Evolutionary conservation across 2,329 filamentous ascomycete species (phyloP).

Genomic region (Parastagonospora avenae): DNA sequence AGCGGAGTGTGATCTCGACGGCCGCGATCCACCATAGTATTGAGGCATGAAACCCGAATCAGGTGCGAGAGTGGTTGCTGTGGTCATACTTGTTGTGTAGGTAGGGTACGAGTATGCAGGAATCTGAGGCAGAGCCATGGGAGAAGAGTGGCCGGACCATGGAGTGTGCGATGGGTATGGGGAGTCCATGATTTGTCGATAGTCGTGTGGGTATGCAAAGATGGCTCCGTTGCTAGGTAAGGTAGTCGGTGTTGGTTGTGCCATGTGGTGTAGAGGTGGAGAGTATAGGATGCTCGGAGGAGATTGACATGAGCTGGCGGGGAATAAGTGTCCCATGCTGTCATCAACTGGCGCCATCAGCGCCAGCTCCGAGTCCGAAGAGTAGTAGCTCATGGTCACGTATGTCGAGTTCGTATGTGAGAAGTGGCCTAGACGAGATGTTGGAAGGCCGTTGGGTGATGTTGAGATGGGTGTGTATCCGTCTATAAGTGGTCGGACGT

Average conservation of each 20-base stretch:
- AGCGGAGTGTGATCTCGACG: conserved; percentile 43
- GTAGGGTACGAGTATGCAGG: conserved; percentile 43
- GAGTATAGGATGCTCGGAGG: conserved; percentile 47
- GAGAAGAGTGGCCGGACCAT: conserved; percentile 38
- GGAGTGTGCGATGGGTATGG: conserved; percentile 39
- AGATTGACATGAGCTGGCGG: conserved; percentile 44
- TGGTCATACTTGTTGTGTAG: conserved; percentile 28
- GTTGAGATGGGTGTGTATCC: conserved; percentile 11
- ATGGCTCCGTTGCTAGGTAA: conserved; percentile 31
- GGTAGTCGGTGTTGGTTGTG: conserved; percentile 28
- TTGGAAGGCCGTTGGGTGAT: conserved; percentile 3
- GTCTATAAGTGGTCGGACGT: conserved; percentile 20
- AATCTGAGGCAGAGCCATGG: conserved; percentile 35
- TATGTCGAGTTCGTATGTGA: conserved; percentile 4
- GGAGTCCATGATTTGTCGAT: conserved; percentile 37
- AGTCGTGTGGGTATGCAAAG: conserved; percentile 37
- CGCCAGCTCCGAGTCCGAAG: conserved; percentile 44
- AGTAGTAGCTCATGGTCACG: conserved; percentile 43
- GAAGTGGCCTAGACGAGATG: conserved; percentile 1
- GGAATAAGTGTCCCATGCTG: conserved; percentile 41
- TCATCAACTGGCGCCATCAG: conserved; percentile 41
- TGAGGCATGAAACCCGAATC: conserved; percentile 33
- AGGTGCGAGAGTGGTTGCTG: conserved; percentile 28
- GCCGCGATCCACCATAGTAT: conserved; percentile 24
- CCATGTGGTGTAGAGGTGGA: conserved; percentile 41